These are phyloP conservation scores for Globisporangium mamillatum DNA, from an alignment of 352 stramenopile genomes.

Conservation along the genomic window DNA sequence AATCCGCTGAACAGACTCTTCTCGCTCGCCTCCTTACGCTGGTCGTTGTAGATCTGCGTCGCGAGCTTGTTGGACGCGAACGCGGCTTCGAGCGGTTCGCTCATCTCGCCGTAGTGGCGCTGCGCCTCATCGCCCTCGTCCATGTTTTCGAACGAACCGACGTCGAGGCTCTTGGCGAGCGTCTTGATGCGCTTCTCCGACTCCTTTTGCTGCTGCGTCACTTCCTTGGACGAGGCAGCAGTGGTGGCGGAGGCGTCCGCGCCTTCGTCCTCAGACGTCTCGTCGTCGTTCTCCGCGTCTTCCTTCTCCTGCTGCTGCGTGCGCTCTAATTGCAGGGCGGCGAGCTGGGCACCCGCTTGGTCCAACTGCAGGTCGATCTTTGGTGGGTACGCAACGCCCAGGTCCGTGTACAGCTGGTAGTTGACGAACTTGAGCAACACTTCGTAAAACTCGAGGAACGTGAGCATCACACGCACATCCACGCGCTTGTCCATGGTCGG, in stretches of 20 bases:
- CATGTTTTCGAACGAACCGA: constrained; percentile 53
- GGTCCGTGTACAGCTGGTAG: constrained; percentile 96
- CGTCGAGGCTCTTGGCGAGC: constrained; percentile 36
- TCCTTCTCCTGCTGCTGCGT: constrained; percentile 33
- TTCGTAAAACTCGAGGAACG: constrained; percentile 99
- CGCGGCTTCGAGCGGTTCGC: constrained; percentile 88
- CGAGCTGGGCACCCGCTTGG: constrained; percentile 64
- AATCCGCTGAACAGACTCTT: constrained; percentile 82
- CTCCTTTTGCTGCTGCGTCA: constrained; percentile 79
- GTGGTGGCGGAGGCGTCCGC: background rate
- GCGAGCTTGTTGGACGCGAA: constrained; percentile 81
- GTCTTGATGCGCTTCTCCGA: constrained; percentile 87
- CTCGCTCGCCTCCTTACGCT: constrained; percentile 75
- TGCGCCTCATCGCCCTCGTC: constrained; percentile 71
- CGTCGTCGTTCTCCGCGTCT: constrained; percentile 26
- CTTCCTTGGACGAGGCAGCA: constrained; percentile 18
- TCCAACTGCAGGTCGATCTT: constrained; percentile 87
- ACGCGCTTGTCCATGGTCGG: constrained; percentile 96
- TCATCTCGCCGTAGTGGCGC: constrained; percentile 79
- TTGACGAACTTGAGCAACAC: constrained; percentile 98
- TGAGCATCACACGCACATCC: constrained; percentile 99
- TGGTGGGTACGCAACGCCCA: constrained; percentile 94
- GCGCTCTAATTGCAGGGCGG: constrained; percentile 66
- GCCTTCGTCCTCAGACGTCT: constrained; percentile 28
- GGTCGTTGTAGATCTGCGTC: constrained; percentile 73